A percentile compares a stretch with the other conserved stretches of the same genome.
Conservation (phyloP, 2,329 filamentous ascomycete genomes). For the Alternaria tenuissima region DNA sequence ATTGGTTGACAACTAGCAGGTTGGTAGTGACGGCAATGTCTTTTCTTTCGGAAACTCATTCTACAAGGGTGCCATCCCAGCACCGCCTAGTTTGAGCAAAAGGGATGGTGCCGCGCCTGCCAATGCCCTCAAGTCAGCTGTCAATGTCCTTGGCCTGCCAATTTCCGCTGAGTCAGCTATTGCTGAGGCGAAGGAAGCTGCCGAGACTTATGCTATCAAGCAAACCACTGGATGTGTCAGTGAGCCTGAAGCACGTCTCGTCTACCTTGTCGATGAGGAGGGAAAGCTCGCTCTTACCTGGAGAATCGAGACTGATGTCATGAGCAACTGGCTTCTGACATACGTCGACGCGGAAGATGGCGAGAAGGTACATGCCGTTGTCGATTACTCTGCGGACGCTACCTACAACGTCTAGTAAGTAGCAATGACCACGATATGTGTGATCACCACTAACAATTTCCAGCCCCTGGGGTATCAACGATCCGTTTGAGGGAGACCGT, state of each 20-base stretch:
- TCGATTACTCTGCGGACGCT: slow-evolving; percentile 66
- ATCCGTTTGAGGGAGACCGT: slow-evolving; percentile 61
- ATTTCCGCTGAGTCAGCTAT: slow-evolving; percentile 53
- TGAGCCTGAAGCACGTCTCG: slow-evolving; percentile 64
- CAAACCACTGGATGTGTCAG: slow-evolving; percentile 59
- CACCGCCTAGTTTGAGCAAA: slow-evolving; percentile 50
- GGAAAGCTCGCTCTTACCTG: slow-evolving; percentile 61
- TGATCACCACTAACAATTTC: slow-evolving; percentile 12
- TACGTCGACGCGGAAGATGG: slow-evolving; percentile 63
- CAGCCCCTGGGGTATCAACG: slow-evolving; percentile 60
- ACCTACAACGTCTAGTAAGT: slow-evolving; percentile 63
- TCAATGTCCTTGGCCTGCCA: slow-evolving; percentile 52
- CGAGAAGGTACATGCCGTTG: slow-evolving; percentile 61
- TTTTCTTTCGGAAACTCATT: slow-evolving; percentile 66
- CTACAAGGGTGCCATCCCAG: slow-evolving; percentile 56
- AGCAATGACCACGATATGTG: background rate
- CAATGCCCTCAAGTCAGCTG: slow-evolving; percentile 55
- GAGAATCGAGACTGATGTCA: slow-evolving; percentile 66
- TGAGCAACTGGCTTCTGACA: slow-evolving; percentile 66
- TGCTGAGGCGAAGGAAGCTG: slow-evolving; percentile 49
- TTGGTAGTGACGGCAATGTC: slow-evolving; percentile 62
- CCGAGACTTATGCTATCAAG: slow-evolving; percentile 56
- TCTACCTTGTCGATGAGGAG: slow-evolving; percentile 62
- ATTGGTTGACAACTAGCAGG: slow-evolving; percentile 41
- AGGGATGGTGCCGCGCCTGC: slow-evolving; percentile 55